Conservation (phyloP, 495 filamentous ascomycete genomes). For the Hypoxylon fragiforme region DNA sequence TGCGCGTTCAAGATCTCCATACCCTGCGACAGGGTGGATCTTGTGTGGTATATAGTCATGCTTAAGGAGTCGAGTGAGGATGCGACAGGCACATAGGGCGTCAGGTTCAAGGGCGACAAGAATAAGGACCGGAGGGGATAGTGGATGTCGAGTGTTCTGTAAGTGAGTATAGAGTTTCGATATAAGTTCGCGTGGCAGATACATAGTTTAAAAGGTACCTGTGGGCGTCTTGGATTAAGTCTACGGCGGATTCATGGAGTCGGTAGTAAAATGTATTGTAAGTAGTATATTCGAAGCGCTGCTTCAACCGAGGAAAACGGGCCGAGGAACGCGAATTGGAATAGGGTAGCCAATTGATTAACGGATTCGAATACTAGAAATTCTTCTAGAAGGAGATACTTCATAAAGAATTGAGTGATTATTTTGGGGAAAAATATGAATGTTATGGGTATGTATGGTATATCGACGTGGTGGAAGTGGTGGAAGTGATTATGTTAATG, state of each 20-base stretch:
- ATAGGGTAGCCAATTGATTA: constrained; percentile 1
- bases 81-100: constrained; percentile 92
- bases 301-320: no score
- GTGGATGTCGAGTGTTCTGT: constrained; percentile 74
- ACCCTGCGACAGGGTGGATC: constrained; percentile 91
- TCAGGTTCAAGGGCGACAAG: constrained; percentile 93
- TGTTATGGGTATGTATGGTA: no score
- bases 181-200: constrained; percentile 87
- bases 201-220: constrained; percentile 64
- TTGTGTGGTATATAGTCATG: constrained; percentile 98
- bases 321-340: no score
- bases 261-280: constrained; percentile 24
- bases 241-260: constrained; percentile 39
- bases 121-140: constrained; percentile 87
- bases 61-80: constrained; percentile 86
- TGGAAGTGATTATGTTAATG: no score
- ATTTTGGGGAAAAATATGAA: constrained; percentile 16
- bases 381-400: constrained; percentile 6
- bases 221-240: constrained; percentile 39
- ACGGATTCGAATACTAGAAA: constrained; percentile 4
- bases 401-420: constrained; percentile 18
- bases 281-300: background rate
- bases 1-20: constrained; percentile 80
- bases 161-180: constrained; percentile 89
- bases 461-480: no score